These are phyloP conservation scores for Triticum monococcum DNA, from an alignment of 176 grass and related monocot genomes.

Conservation along the genomic window DNA sequence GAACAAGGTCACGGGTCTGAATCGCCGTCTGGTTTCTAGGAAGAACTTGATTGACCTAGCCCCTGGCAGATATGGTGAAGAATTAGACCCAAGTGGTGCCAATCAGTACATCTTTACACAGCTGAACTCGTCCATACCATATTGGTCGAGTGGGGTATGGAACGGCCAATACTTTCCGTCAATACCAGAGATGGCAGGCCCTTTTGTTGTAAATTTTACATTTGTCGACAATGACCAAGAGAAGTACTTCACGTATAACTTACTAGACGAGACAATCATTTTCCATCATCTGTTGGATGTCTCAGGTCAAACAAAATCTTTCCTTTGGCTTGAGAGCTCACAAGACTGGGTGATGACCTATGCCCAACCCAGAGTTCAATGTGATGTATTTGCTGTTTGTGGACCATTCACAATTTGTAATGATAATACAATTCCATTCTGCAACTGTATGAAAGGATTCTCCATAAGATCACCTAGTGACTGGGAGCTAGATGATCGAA, in stretches of 20 bases:
- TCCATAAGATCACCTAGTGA: conserved; percentile 15
- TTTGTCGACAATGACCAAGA: conserved; percentile 38
- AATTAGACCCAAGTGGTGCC: conserved; percentile 37
- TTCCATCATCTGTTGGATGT: conserved; percentile 28
- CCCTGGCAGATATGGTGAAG: conserved; percentile 26
- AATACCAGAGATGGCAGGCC: conserved; percentile 24
- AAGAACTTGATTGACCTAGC: conserved; percentile 41
- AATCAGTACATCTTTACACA: conserved; percentile 29
- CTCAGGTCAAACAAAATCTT: conserved; percentile 29
- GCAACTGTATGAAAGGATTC: conserved; percentile 60
- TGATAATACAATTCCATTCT: conserved; percentile 24
- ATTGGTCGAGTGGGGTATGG: conserved; percentile 44
- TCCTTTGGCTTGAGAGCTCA: conserved; percentile 29
- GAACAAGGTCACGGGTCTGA: conserved; percentile 42
- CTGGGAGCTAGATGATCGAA: conserved; percentile 48
- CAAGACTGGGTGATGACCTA: conserved; percentile 33
- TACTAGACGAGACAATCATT: conserved; percentile 20
- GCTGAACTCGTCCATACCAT: conserved; percentile 28
- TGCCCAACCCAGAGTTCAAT: conserved; percentile 40
- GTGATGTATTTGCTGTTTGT: conserved; percentile 48
- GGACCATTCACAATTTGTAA: conserved; percentile 56
- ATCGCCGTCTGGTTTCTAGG: conserved; percentile 42
- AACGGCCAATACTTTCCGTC: conserved; percentile 48
- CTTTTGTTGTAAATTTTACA: conserved; percentile 8
- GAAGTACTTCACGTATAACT: conserved; percentile 40